Evolutionary conservation across 2,329 filamentous ascomycete genomes (phyloP).

Genomic region (Fusarium algeriense): DNA sequence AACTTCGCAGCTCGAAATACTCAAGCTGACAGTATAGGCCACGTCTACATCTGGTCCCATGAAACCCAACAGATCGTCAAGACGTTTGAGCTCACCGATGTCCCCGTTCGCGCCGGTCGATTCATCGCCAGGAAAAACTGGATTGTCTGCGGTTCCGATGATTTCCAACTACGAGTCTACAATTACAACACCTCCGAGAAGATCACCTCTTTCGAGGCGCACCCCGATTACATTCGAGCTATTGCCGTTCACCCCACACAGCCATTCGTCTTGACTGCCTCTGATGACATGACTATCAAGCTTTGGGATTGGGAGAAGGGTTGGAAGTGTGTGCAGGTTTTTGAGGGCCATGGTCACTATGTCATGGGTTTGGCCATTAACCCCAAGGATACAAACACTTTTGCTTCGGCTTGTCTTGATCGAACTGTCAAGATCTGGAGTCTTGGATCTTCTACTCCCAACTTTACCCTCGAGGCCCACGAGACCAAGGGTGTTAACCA

Average conservation of each 20-base stretch:
- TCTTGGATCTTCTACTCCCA: conserved; percentile 90
- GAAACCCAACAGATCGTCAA: conserved; percentile 97
- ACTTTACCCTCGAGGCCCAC: conserved; percentile 96
- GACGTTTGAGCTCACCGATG: conserved; percentile 98
- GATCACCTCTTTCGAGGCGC: conserved; percentile 95
- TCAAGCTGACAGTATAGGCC: conserved; percentile 67
- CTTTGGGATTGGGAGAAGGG: conserved; percentile 99
- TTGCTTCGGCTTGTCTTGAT: conserved; percentile 95
- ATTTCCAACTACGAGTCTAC: conserved; percentile 89
- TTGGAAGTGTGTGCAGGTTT: conserved; percentile 98
- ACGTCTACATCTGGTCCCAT: conserved; percentile 99
- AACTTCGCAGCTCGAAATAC: background rate
- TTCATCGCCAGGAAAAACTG: conserved; percentile 99
- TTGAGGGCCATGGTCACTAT: conserved; percentile 95
- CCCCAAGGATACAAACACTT: conserved; percentile 93
- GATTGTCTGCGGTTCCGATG: conserved; percentile 96
- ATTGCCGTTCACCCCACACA: conserved; percentile 96
- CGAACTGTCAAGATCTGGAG: conserved; percentile 99
- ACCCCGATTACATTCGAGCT: conserved; percentile 97
- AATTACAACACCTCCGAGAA: conserved; percentile 99
- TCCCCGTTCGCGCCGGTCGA: conserved; percentile 94
- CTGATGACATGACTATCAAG: conserved; percentile 98
- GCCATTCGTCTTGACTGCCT: conserved; percentile 94
- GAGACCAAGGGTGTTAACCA: conserved; percentile 98
- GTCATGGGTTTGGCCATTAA: conserved; percentile 98